A percentile compares a stretch with the other conserved stretches of the same genome.
phyloP scores from a whole-genome alignment of 2,329 filamentous ascomycete species.

The Xylariaceae sp. region DNA sequence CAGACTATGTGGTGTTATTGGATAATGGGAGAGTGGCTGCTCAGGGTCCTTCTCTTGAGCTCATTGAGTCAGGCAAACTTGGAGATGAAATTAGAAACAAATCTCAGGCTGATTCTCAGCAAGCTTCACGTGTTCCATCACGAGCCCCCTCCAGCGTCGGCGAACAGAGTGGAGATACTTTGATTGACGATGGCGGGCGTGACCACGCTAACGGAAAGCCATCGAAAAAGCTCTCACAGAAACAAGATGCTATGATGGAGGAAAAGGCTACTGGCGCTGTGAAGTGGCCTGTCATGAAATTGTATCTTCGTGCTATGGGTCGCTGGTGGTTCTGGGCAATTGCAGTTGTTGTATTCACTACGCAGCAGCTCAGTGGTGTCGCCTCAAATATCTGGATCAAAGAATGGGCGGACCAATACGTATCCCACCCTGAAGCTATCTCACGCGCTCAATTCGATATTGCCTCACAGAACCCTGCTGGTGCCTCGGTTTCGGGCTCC shows the following conservation, averaged over 20 bases:
- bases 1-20: constrained; percentile 75
- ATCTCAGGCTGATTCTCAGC: constrained; percentile 63
- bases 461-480: constrained; percentile 34
- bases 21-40: constrained; percentile 76
- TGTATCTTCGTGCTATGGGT: constrained; percentile 91
- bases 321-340: constrained; percentile 90
- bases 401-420: constrained; percentile 90
- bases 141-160: constrained; percentile 70
- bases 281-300: constrained; percentile 76
- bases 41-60: constrained; percentile 70
- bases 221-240: constrained; percentile 43
- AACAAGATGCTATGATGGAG: constrained; percentile 59
- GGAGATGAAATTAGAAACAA: constrained; percentile 74
- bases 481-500: constrained; percentile 33
- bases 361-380: constrained; percentile 80
- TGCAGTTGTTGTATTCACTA: constrained; percentile 66
- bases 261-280: constrained; percentile 80
- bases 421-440: constrained; percentile 36
- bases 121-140: constrained; percentile 68
- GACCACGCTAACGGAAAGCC: constrained; percentile 44
- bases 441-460: constrained; percentile 33
- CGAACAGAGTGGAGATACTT: constrained; percentile 53
- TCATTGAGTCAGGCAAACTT: constrained; percentile 82
- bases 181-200: constrained; percentile 48
- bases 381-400: constrained; percentile 93